Percentiles rank a stretch among this genome's conserved stretches.
Conservation (phyloP, 2,329 filamentous ascomycete genomes). For the Harringtonia aguacate region DNA sequence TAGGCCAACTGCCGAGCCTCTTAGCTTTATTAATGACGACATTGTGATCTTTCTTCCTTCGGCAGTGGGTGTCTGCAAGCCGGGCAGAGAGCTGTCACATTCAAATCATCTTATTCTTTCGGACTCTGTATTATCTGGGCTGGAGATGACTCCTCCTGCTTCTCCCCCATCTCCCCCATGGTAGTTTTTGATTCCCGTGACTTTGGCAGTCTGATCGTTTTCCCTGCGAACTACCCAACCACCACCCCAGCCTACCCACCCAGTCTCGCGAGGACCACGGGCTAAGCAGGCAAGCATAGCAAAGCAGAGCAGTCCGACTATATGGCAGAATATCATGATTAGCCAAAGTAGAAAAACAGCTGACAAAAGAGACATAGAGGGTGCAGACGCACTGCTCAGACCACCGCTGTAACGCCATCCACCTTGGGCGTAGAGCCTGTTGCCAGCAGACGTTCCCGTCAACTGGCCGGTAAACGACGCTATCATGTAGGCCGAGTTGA, state of each 20-base stretch:
- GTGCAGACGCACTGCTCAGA: constrained; percentile 23
- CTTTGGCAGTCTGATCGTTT: constrained; percentile 10
- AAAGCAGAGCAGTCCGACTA: constrained; percentile 25
- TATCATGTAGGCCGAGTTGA: constrained; percentile 79
- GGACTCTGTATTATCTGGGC: no score
- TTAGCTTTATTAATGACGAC: no score
- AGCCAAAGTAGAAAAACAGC: not conserved
- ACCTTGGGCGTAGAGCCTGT: constrained; percentile 37
- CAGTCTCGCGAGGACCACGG: constrained; percentile 27
- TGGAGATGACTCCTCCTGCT: no score
- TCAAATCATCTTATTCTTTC: no score
- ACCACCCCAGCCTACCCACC: constrained; percentile 31
- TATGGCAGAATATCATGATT: not conserved
- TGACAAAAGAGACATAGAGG: not conserved
- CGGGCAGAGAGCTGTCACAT: no score
- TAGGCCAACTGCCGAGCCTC: not conserved
- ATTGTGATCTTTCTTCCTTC: no score
- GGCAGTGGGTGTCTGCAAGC: no score
- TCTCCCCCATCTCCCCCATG: not conserved
- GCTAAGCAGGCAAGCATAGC: constrained; percentile 24
- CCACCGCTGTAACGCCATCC: constrained; percentile 39
- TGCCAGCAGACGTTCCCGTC: constrained; percentile 53
- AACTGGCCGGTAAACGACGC: constrained; percentile 65
- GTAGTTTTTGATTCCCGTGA: not conserved
- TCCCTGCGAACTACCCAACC: constrained; percentile 24